Percentiles rank a stretch among this genome's conserved stretches.
Conservation (phyloP, 495 filamentous ascomycete genomes). For the Cryomyces antarcticus region DNA sequence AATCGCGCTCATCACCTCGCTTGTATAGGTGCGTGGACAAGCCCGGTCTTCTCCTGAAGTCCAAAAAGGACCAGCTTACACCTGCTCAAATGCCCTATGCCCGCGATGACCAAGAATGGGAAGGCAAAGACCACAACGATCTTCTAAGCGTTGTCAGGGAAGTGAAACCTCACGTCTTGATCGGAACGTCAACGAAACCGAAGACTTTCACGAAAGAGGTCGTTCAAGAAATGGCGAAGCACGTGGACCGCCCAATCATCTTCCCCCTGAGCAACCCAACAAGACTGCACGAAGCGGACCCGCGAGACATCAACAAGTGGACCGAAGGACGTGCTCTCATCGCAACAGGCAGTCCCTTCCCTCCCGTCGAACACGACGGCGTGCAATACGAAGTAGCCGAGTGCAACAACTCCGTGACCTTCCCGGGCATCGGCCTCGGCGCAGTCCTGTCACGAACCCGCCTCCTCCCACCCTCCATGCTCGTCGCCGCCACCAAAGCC, state of each 20-base stretch:
- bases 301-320: conserved; percentile 60
- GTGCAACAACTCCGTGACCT: conserved; percentile 80
- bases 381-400: conserved; percentile 54
- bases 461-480: conserved; percentile 54
- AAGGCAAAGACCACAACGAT: conserved; percentile 28
- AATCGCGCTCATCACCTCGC: too few relatives aligned
- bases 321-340: conserved; percentile 61
- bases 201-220: conserved; percentile 59
- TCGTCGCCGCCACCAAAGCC: conserved; percentile 57
- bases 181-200: conserved; percentile 69
- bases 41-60: conserved; percentile 51
- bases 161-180: conserved; percentile 61
- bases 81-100: conserved; percentile 47
- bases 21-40: conserved; percentile 59
- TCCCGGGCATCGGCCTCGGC: conserved; percentile 72
- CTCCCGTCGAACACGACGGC: conserved; percentile 49
- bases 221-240: conserved; percentile 58
- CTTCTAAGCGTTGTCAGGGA: conserved; percentile 46
- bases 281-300: conserved; percentile 60
- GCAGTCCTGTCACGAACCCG: conserved; percentile 44
- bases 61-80: conserved; percentile 36
- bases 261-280: conserved; percentile 81
- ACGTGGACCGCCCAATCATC: conserved; percentile 58
- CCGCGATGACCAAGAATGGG: conserved; percentile 43
- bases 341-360: conserved; percentile 71